Evolutionary conservation across 345 rosid genomes (phyloP), one percentile per base, ranked within the genome.

Genomic region (Laguncularia racemosa): DNA sequence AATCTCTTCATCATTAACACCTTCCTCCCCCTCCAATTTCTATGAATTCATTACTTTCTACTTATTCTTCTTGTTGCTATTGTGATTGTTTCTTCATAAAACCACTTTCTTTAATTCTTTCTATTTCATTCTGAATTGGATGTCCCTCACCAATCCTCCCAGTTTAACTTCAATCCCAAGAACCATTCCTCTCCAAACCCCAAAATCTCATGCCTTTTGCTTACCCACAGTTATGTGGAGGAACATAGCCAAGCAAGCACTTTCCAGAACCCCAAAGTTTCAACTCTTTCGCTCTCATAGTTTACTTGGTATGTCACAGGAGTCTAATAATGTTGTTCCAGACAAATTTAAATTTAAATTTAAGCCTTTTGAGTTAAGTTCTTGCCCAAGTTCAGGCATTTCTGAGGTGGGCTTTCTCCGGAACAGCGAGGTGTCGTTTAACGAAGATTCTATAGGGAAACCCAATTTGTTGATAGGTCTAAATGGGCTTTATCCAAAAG

Each of bases 181-280:
- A 82, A 67, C 67, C 60, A 47, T 70, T 67, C 52, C 43, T 67
- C 63, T 45, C 64, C 43, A 60, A 68, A 56, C 65, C 53, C 56
- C 71, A 63, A 53, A 66, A 82, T 47, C 20, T 55, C n/a, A 46
- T 67, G 33, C 60, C 15, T 52, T 33, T 17, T 62, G 53, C 13
- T 26, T 71, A 58, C 67, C 83, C 67, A 63, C 72, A 62, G 76
- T 70, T 66, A 88, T 88, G 96, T 88, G 92, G 95, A 81, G 86
- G 75, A 84, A 73, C 80, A 52, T 61, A 19, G 86, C 89, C 65
- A 80, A 67, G 55, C 86, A 59, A 68, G 77, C 85, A 46, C 59
- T 71, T 67, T 67, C 75, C 6, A 76, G 75, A 67, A 53, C 69
- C 9, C 64, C 62, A 55, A 70, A 71, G 65, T 46, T 53, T 48